Evolutionary conservation across 73 alveolate genomes (phyloP).

Genomic region (Diophrys appendiculata): DNA sequence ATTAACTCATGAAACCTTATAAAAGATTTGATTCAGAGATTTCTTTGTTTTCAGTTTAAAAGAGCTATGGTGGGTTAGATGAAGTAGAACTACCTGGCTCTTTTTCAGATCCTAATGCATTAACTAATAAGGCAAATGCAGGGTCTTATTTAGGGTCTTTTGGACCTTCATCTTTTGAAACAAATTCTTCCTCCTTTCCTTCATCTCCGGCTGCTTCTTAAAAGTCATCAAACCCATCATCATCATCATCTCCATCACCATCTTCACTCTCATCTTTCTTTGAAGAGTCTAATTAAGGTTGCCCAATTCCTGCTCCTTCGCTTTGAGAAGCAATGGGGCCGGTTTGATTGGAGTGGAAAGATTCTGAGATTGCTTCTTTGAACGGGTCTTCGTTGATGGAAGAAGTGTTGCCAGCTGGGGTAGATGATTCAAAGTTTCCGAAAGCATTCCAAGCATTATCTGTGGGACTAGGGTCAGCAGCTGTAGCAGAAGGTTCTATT

Average conservation of each 20-base stretch:
- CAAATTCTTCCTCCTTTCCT: neutral
- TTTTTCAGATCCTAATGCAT: neutral
- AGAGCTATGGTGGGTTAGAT: too few relatives aligned
- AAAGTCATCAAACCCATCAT: neutral
- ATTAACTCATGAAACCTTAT: neutral
- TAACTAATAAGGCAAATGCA: neutral
- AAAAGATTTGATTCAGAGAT: neutral
- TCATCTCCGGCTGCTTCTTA: neutral
- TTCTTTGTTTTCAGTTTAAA: neutral
- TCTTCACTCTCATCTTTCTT: too few relatives aligned
- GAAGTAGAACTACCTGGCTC: neutral
- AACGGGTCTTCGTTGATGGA: neutral
- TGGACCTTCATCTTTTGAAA: neutral
- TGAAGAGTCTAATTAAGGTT: too few relatives aligned
- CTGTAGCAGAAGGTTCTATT: neutral
- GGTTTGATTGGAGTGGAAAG: neutral
- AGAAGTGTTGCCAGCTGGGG: neutral
- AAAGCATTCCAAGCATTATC: neutral
- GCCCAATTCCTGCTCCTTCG: neutral
- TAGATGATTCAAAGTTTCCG: neutral
- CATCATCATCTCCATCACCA: neutral
- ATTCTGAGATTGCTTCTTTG: too few relatives aligned
- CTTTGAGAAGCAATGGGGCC: neutral
- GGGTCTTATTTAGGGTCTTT: neutral
- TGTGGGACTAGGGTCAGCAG: neutral